Percentiles rank a stretch among this genome's conserved stretches.
phyloP scores from a whole-genome alignment of 2,329 filamentous ascomycete species.

The Aspergillus calidoustus region DNA sequence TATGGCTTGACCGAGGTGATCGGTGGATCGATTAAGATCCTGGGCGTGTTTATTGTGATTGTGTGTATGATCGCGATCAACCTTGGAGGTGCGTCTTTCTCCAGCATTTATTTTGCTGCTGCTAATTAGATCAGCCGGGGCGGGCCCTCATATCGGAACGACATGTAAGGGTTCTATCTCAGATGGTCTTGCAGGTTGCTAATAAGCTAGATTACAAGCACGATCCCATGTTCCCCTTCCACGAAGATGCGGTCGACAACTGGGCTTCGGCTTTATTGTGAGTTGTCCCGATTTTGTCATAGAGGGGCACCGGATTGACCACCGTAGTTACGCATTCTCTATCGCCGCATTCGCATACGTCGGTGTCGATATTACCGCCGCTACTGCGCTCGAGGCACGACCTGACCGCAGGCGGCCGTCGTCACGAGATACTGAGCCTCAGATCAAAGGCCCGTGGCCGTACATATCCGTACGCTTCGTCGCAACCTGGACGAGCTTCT shows the following conservation, averaged over 20 bases:
- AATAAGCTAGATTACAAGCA: slow-evolving; percentile 17
- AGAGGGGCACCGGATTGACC: background rate
- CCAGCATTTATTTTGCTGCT: background rate
- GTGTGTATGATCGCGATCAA: slow-evolving; percentile 29
- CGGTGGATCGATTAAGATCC: slow-evolving; percentile 28
- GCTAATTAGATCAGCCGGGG: slow-evolving; percentile 11
- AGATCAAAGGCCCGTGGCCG: slow-evolving; percentile 10
- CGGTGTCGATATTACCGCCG: slow-evolving; percentile 40
- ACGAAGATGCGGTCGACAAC: slow-evolving; percentile 28
- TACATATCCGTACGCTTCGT: slow-evolving; percentile 32
- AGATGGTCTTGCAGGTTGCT: background rate
- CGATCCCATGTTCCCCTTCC: slow-evolving; percentile 23
- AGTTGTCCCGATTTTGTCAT: slow-evolving; percentile 2
- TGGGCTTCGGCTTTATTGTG: slow-evolving; percentile 33
- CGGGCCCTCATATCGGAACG: slow-evolving; percentile 18
- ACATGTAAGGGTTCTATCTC: slow-evolving; percentile 13
- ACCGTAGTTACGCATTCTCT: slow-evolving; percentile 34
- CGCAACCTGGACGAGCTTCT: slow-evolving; percentile 35
- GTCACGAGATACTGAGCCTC: background rate
- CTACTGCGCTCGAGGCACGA: slow-evolving; percentile 41
- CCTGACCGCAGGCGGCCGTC: slow-evolving; percentile 17
- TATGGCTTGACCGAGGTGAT: slow-evolving; percentile 30
- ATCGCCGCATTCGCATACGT: slow-evolving; percentile 38
- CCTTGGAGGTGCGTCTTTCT: slow-evolving; percentile 23
- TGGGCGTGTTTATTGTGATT: slow-evolving; percentile 24